phyloP scores from a whole-genome alignment of 2,329 filamentous ascomycete species.

The Chrysosporium queenslandicum region DNA sequence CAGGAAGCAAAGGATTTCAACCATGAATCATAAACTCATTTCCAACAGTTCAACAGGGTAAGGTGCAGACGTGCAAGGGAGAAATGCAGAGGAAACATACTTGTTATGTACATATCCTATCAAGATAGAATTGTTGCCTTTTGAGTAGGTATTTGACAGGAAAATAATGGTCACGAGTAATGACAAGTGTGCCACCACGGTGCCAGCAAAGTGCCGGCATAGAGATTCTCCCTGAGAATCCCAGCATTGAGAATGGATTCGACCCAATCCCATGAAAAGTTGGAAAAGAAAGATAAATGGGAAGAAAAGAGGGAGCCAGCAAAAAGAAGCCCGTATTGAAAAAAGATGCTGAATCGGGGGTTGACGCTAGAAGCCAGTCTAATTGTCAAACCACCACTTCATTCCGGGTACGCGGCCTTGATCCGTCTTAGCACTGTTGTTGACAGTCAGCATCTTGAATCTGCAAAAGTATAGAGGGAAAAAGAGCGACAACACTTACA shows the following conservation, averaged over 20 bases:
- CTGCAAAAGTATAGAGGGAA: neutral
- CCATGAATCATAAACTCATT: slow-evolving; percentile 9
- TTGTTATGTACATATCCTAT: slow-evolving; percentile 9
- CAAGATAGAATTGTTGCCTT: neutral
- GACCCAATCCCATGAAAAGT: neutral
- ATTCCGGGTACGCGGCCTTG: slow-evolving; percentile 36
- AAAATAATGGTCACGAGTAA: neutral
- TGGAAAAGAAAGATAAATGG: slow-evolving; percentile 1
- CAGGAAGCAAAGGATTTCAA: neutral
- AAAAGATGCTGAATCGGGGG: neutral
- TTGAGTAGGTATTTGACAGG: neutral
- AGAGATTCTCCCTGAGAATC: slow-evolving; percentile 6
- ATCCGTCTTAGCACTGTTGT: slow-evolving; percentile 23
- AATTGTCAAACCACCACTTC: slow-evolving; percentile 32
- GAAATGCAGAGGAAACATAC: neutral
- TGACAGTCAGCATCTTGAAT: neutral
- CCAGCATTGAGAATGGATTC: neutral
- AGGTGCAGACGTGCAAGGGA: neutral
- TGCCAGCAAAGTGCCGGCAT: neutral
- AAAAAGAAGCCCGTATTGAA: neutral
- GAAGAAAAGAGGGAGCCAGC: neutral
- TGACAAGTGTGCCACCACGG: neutral
- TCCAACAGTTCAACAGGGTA: slow-evolving; percentile 1
- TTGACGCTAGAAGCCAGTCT: slow-evolving; percentile 10
- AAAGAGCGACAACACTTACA: slow-evolving; percentile 13